Evolutionary conservation across 345 rosid species (phyloP), one percentile per base, ranked within the genome.

Genomic region (Eucalyptus polyanthemos): DNA sequence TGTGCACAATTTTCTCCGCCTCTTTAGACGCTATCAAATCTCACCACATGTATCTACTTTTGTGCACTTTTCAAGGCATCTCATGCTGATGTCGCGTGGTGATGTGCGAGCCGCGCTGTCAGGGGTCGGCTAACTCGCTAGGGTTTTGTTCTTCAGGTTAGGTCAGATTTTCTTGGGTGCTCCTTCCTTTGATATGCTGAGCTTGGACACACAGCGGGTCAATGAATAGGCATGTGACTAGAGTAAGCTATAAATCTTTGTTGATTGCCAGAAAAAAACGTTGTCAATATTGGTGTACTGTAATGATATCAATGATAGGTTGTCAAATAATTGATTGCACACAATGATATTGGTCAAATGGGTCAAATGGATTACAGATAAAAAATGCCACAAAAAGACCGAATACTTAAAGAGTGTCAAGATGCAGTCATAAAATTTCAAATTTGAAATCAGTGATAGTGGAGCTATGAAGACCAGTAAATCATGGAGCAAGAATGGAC

Each of bases 361-460:
- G 5, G 27, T 56, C 0, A 21, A 4, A 56, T 22, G 27, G 2
- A 56, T 56, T 56, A 56, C 3, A 1, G 0, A 56, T 22, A 3
- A 1, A 2, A 56, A 56, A 56, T 0, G 27, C 60, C 12, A 22
- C 27, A 54, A 54, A 54, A 54, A 21, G 5, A 12, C 1, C 1
- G 6, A 2, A 56, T 21, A 56, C 11, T 56, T 56, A 56, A 3
- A 56, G 14, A 12, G n/a, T 25, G 6, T 10, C 7, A 5, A 25
- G 7, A 60, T 60, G 31, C 0, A 0, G 22, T 17, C 22, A 22
- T 54, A 54, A 22, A 27, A 60, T 60, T 60, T 25, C 31, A 1
- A 60, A 60, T 60, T 25, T 27, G n/a, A 25, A 25, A 27, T 60
- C 67, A 24, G 2, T 60, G 2, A 27, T 11, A 25, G 14, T 60